Evolutionary conservation across 1,284 basidiomycete species (phyloP).

Genomic region (Papiliotrema laurentii): DNA sequence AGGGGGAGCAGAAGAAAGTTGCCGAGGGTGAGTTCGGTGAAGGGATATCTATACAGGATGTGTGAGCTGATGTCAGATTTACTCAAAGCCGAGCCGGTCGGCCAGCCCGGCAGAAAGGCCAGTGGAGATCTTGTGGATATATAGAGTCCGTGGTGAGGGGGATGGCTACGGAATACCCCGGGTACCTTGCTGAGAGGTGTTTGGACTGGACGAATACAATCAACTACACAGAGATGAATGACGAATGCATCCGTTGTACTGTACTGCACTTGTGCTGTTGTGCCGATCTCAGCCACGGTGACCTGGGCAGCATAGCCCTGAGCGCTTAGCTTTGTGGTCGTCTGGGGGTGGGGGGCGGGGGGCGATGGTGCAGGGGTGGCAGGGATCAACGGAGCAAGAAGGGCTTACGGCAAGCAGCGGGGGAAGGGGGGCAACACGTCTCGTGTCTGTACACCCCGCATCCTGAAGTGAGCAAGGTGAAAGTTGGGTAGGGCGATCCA

Average conservation of each 20-base stretch:
- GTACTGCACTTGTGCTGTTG: no score
- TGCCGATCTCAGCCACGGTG: no score
- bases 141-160: neutral
- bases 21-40: conserved; percentile 39
- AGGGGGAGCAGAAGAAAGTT: conserved; percentile 74
- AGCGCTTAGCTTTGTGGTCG: no score
- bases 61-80: conserved; percentile 20
- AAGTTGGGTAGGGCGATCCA: no score
- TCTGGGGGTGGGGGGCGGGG: no score
- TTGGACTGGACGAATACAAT: no score
- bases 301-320: no score
- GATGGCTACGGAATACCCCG: neutral
- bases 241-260: no score
- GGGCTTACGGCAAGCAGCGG: neutral
- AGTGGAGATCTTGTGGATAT: neutral
- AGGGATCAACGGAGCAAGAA: neutral
- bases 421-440: neutral
- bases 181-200: no score
- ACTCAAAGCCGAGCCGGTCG: conserved; percentile 35
- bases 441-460: neutral
- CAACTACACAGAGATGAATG: no score
- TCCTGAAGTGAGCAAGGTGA: neutral
- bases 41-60: neutral
- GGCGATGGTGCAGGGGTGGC: neutral
- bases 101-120: conserved; percentile 6